phyloP scores from a whole-genome alignment of 2,329 filamentous ascomycete genomes.

The Talaromyces sp. region DNA sequence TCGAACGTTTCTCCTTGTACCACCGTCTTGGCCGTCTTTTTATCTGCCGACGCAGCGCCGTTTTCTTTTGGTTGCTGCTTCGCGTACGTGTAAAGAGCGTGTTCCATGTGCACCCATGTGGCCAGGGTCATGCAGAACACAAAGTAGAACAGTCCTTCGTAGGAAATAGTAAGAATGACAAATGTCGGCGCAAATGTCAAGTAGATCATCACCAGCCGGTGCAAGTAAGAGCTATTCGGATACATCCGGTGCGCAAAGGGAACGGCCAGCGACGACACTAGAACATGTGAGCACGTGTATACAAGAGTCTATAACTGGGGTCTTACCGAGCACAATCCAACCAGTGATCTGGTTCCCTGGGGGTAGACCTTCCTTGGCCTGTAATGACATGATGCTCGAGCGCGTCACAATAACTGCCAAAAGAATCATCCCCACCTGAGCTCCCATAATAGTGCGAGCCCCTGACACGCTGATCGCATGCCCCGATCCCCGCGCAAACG shows the following conservation, averaged over 20 bases:
- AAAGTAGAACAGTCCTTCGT: constrained; percentile 94
- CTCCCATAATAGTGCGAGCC: constrained; percentile 42
- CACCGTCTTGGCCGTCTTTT: constrained; percentile 25
- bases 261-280: constrained; percentile 68
- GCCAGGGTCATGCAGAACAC: constrained; percentile 77
- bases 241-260: constrained; percentile 76
- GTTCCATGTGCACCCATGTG: constrained; percentile 88
- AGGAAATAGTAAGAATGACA: constrained; percentile 93
- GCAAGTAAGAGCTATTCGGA: constrained; percentile 82
- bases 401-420: constrained; percentile 81
- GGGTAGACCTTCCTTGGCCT: constrained; percentile 79
- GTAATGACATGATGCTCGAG: constrained; percentile 77
- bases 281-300: not conserved
- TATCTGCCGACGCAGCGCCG: not conserved
- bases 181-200: constrained; percentile 89
- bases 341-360: constrained; percentile 82
- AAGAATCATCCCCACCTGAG: constrained; percentile 65
- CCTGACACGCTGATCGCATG: constrained; percentile 22
- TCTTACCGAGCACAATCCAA: constrained; percentile 68
- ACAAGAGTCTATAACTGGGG: constrained; percentile 16
- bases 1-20: constrained; percentile 26
- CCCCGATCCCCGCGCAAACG: constrained; percentile 42
- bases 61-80: constrained; percentile 11
- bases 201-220: constrained; percentile 83
- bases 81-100: constrained; percentile 57